These are phyloP conservation scores for Candida qinlingensis DNA, from an alignment of 805 yeast genomes.

Conservation along the genomic window DNA sequence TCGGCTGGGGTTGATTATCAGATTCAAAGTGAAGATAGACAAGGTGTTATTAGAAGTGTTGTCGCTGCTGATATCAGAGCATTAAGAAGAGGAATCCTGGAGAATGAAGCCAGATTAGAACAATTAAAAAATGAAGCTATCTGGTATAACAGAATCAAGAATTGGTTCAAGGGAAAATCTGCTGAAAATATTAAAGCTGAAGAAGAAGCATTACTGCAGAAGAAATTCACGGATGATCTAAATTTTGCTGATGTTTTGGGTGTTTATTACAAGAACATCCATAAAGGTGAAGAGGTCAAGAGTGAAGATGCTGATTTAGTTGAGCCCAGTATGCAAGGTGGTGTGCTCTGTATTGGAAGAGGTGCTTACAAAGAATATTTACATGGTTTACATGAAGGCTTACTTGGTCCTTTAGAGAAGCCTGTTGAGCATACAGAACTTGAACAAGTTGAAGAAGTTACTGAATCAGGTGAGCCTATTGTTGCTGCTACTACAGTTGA, in stretches of 20 bases:
- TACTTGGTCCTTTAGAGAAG: slow-evolving; percentile 79
- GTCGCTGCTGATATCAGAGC: slow-evolving; percentile 83
- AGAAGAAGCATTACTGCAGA: slow-evolving; percentile 17
- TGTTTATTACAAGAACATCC: slow-evolving; percentile 36
- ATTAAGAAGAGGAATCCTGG: slow-evolving; percentile 45
- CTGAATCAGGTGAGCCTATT: background rate
- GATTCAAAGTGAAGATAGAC: slow-evolving; percentile 68
- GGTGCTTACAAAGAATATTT: slow-evolving; percentile 94
- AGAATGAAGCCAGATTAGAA: slow-evolving; percentile 21
- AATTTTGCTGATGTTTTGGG: slow-evolving; percentile 49
- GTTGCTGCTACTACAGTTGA: slow-evolving; percentile 1
- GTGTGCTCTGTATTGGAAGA: slow-evolving; percentile 87
- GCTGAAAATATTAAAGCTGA: slow-evolving; percentile 8
- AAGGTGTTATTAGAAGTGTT: slow-evolving; percentile 77
- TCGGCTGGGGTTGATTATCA: slow-evolving; percentile 84
- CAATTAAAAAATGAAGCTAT: slow-evolving; percentile 16
- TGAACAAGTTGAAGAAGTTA: slow-evolving; percentile 2
- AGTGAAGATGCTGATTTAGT: slow-evolving; percentile 43
- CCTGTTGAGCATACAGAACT: slow-evolving; percentile 30
- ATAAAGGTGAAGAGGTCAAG: slow-evolving; percentile 24
- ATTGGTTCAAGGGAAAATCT: slow-evolving; percentile 6
- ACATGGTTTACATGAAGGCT: slow-evolving; percentile 89
- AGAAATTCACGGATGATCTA: slow-evolving; percentile 30
- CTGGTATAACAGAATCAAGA: slow-evolving; percentile 16
- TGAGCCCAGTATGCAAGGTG: slow-evolving; percentile 58